Base-by-base conservation (phyloP, 2,329 filamentous ascomycete genomes). In the Purpureocillium lavendulum region DNA sequence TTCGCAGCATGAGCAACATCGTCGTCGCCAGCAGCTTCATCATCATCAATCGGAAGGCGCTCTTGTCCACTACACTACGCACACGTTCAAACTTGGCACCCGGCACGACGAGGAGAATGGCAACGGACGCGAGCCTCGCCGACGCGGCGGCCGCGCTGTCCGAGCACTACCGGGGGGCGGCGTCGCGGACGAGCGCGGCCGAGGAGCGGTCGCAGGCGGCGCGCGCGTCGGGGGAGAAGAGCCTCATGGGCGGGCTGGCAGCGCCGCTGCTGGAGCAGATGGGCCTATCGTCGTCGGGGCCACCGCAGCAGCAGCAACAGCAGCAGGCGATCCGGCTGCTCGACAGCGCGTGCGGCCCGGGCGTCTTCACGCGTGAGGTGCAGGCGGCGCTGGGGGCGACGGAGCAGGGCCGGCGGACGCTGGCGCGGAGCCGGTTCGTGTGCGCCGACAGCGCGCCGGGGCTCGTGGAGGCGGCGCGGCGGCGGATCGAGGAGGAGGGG, bases 271-370 rank as follows among this genome's bases (percentile, higher is more conserved):
- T 55, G 1, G 8, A 32, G 2, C 56, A 56, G 26, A 54, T 60
- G 52, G 49, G 46, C 1, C 42, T 60, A 4, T 39, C 38, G 0
- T 26, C 21, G 21, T 26, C 21, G 21, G 21, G 21, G 6, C 10
- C 21, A 10, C 21, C 21, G 21, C 10, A 5, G 21, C 21, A 26
- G 21, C 21, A 5, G 21, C 21, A 26, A 10, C 5, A 26, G 21
- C 21, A 26, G 21, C 21, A 5, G 21, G 5, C 21, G 0, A 55
- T 71, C 35, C 35, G 37, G 3, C 46, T 77, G 17, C 51, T 79
- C 10, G 75, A 79, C 42, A 67, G 66, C 45, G 73, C 69, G 7
- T 77, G 73, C 40, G 74, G 74, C 0, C 61, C 63, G 4, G 75
- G 73, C 1, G 60, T 73, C 13, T 58, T 75, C 11, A 67, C 66